Evolutionary conservation across 495 filamentous ascomycete species (phyloP).

Genomic region (Acidiella bohemica): DNA sequence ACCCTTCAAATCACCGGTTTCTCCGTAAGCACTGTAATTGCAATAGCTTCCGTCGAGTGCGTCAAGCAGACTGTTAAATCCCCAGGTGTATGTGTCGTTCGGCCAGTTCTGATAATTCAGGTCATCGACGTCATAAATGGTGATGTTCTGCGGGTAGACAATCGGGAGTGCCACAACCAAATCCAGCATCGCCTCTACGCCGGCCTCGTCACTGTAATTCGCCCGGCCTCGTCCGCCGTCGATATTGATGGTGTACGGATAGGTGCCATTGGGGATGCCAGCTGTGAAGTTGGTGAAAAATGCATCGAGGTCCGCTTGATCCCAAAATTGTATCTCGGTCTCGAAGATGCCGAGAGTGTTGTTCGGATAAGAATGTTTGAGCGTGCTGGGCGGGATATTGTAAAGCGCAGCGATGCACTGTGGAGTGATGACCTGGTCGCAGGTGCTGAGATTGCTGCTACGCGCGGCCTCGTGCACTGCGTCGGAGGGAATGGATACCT

Average conservation of each 20-base stretch:
- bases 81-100: constrained; percentile 2
- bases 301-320: constrained; percentile 10
- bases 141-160: constrained; percentile 16
- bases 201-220: constrained; percentile 1
- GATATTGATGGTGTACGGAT: constrained; percentile 4
- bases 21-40: constrained; percentile 11
- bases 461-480: too few relatives aligned
- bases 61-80: constrained; percentile 14
- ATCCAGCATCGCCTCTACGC: constrained; percentile 8
- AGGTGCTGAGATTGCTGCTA: constrained; percentile 7
- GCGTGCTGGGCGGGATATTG: constrained; percentile 2
- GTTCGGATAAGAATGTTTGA: not conserved
- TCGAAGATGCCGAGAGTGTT: constrained; percentile 11
- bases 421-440: constrained; percentile 13
- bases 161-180: constrained; percentile 6
- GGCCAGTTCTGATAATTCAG: constrained; percentile 3
- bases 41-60: constrained; percentile 14
- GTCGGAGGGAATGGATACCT: too few relatives aligned
- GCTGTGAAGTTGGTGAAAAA: constrained; percentile 13
- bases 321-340: constrained; percentile 9
- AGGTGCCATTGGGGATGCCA: constrained; percentile 10
- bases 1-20: constrained; percentile 3
- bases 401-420: constrained; percentile 13
- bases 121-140: constrained; percentile 15
- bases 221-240: constrained; percentile 4